These are phyloP conservation scores for Penicillium pancosmium DNA, from an alignment of 495 filamentous ascomycete genomes.

Conservation along the genomic window DNA sequence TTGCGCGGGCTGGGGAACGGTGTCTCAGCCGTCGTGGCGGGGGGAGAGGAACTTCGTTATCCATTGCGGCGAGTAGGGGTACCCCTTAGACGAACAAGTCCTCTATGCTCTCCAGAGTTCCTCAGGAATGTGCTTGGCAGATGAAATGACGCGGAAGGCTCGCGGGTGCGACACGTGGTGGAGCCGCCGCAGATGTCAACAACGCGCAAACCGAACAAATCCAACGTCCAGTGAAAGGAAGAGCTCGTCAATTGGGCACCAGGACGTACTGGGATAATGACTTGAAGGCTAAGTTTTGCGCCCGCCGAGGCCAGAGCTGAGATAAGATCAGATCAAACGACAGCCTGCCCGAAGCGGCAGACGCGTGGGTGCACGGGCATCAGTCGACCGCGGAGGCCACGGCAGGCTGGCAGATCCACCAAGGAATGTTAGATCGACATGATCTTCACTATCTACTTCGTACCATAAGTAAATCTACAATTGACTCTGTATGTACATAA, in stretches of 20 bases:
- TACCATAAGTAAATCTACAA: neutral
- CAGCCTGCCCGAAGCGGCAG: constrained; percentile 6
- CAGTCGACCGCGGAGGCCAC: constrained; percentile 25
- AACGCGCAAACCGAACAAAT: constrained; percentile 19
- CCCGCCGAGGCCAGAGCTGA: neutral
- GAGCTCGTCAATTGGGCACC: too few relatives aligned
- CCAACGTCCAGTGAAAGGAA: too few relatives aligned
- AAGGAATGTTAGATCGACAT: constrained; percentile 26
- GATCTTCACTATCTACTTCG: constrained; percentile 22
- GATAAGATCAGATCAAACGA: constrained; percentile 34
- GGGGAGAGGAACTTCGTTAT: constrained; percentile 47
- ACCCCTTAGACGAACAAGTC: neutral
- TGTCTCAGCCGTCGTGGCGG: constrained; percentile 46
- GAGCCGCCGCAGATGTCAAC: constrained; percentile 13
- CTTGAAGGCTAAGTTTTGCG: too few relatives aligned
- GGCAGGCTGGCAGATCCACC: constrained; percentile 22
- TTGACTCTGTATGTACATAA: too few relatives aligned
- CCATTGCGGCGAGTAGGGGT: constrained; percentile 30
- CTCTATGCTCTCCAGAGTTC: constrained; percentile 2
- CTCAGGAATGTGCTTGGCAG: constrained; percentile 8
- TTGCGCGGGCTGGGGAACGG: constrained; percentile 34
- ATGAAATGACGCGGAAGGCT: constrained; percentile 8
- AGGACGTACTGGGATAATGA: too few relatives aligned
- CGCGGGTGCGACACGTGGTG: constrained; percentile 24
- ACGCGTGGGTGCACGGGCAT: constrained; percentile 31